Evolutionary conservation across 192 early-diverging fungal species (phyloP), one percentile per base, ranked within the genome.

Genomic region (Gamsiella multidivaricata): DNA sequence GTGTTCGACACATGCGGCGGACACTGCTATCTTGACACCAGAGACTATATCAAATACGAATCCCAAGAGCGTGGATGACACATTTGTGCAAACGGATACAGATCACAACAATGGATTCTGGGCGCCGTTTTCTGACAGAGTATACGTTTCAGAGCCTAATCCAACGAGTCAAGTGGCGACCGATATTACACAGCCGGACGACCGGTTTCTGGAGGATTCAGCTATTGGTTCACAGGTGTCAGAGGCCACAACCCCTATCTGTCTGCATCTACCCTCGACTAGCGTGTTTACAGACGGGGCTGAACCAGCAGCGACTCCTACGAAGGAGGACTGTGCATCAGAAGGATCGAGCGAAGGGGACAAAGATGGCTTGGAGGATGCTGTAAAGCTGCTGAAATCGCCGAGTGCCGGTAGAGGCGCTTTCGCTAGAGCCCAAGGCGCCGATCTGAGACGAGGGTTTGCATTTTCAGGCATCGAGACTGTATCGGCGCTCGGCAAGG

Each of bases 121-220:
- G 9, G 7, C 47, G 8, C 58, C 65, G 36, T n/a, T 26, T 4
- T 54, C 55, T 3, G 62, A 73, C 12, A 61, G 15, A 20, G 32
- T 28, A 25, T 63, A 14, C 11, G 22, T 5, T 1, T 56, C 54
- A 17, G 54, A 73, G 22, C 12, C 32, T 34, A 55, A 62, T 11
- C 3, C 20, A 5, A 45, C 60, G 14, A 78, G 59, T 28, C 74
- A 69, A 9, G 9, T 53, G 2, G 60, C 51, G 32, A 78, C 74
- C 14, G 74, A 78, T n/a, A 41, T 36, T 8, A 78, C 74, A 8
- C 74, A 78, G 28, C 74, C 74, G 26, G 74, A 78, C 20, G 66
- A 62, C 12, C 20, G 42, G 10, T 78, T 78, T 39, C 43, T 78
- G 17, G 74, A 57, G 20, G 26, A 31, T 0, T 63, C 61, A 3